Evolutionary conservation across 768 basidiomycete species (phyloP), one percentile per base, ranked within the genome.

Genomic region (Pleurotus tuber-regium): DNA sequence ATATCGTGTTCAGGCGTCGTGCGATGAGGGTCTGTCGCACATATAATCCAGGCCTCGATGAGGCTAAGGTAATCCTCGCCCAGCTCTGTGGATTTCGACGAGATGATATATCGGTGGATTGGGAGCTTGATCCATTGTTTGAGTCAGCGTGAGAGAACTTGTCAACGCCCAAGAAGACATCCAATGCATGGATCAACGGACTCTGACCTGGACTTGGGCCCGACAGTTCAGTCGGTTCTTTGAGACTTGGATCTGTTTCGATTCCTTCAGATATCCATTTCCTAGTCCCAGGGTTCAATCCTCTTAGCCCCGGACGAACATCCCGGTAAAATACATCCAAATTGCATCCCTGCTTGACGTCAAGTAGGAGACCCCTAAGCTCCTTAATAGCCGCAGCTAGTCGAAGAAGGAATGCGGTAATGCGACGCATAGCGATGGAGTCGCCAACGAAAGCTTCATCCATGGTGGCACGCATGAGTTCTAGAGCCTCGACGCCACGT

Each of bases 361-460:
- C 70, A 6, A 85, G 70, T 12, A 98, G 78, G 36, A 93, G 71
- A 3, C 56, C 55, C n/a, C 75, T 77, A 38, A 98, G 74, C 11
- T 86, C 80, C 48, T 80, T 75, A 52, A 98, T 85, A 60, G 87
- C 80, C 12, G 41, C 54, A 1, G 85, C 78, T 42, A 98, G 79
- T 6, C 72, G 71, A 42, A 65, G 61, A 38, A 98, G 83, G 68
- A 88, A 94, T 10, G 67, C 59, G 2, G 82, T 79, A 38, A 82
- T 82, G 7, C 91, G 88, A 4, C 73, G 77, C 38, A 83, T 71
- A 21, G 87, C 84, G 11, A 83, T 78, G 43, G 70, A 75, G 58
- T 91, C 86, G 2, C 80, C 81, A 29, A 97, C 80, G 70, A 95
- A 96, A 39, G 86, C 79, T 63, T 98, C 95, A 70, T 98, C 92